Conservation (phyloP, 192 early-diverging fungal genomes). For the Umbelopsis vinacea region DNA sequence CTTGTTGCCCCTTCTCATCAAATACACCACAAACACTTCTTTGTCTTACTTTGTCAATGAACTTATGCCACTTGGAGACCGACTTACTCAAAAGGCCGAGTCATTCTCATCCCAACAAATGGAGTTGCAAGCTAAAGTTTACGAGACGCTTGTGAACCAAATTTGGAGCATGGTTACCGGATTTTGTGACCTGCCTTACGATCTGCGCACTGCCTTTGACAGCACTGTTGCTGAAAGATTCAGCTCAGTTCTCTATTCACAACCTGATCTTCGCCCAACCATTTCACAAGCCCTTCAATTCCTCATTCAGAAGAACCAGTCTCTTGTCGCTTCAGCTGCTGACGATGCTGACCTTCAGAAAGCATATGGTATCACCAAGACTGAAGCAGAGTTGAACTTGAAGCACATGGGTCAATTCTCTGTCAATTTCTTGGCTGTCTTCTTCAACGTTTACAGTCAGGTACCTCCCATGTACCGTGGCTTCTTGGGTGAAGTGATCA, state of each 20-base stretch:
- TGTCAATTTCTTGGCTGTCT: conserved; percentile 71
- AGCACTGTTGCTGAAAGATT: conserved; percentile 72
- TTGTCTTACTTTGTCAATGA: conserved; percentile 71
- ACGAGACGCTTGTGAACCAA: conserved; percentile 86
- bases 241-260: conserved; percentile 73
- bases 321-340: conserved; percentile 44
- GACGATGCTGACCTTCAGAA: conserved; percentile 49
- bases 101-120: conserved; percentile 59
- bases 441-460: conserved; percentile 81
- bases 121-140: conserved; percentile 84
- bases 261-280: conserved; percentile 75
- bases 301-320: conserved; percentile 60
- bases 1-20: conserved; percentile 84
- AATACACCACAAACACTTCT: conserved; percentile 70
- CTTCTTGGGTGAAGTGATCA: conserved; percentile 72
- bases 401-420: conserved; percentile 67
- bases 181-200: conserved; percentile 84
- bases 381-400: conserved; percentile 61
- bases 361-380: conserved; percentile 50
- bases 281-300: conserved; percentile 76
- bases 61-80: conserved; percentile 82
- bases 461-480: conserved; percentile 65
- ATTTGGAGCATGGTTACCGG: conserved; percentile 87
- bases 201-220: conserved; percentile 66
- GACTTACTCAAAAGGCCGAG: conserved; percentile 66